A percentile compares a stretch with the other conserved stretches of the same genome.
Evolutionary conservation across 2,329 filamentous ascomycete genomes (phyloP).

Genomic region (Phialocephala sp.): DNA sequence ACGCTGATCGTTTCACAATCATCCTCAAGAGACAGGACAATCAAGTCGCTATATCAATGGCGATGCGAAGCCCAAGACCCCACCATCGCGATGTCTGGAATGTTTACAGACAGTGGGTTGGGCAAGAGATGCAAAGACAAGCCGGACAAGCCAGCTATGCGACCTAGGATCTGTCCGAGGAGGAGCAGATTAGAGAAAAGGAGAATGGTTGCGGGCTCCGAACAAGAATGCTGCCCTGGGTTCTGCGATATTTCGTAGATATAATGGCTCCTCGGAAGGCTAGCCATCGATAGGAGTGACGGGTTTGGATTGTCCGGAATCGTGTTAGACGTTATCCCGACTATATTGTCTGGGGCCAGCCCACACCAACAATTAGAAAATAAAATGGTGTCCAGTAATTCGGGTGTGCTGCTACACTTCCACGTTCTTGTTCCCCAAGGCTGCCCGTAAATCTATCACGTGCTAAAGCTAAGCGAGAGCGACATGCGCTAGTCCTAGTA

Average conservation of each 20-base stretch:
- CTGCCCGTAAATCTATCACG: no score
- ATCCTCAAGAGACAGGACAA: conserved; percentile 51
- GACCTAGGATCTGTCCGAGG: conserved; percentile 27
- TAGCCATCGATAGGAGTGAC: conserved; percentile 5
- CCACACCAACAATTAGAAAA: no score
- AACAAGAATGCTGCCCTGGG: not conserved
- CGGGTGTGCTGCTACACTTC: no score
- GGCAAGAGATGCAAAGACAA: conserved; percentile 23
- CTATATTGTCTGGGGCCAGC: no score
- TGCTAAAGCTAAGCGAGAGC: not conserved
- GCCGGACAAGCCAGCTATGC: conserved; percentile 47
- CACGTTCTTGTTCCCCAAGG: no score
- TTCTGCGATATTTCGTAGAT: not conserved
- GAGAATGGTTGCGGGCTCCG: conserved; percentile 1
- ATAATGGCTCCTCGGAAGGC: conserved; percentile 7
- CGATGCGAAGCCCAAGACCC: conserved; percentile 55
- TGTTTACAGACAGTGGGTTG: conserved; percentile 50
- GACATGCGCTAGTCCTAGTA: conserved; percentile 10
- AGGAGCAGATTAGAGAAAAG: conserved; percentile 23
- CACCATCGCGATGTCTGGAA: conserved; percentile 63
- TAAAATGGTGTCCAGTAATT: no score
- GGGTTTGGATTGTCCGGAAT: no score
- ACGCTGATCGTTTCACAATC: conserved; percentile 53
- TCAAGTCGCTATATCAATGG: conserved; percentile 50
- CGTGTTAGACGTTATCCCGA: no score